Base-by-base conservation (phyloP, 371 early-diverging fungal genomes). In the Apophysomyces ossiformis region DNA sequence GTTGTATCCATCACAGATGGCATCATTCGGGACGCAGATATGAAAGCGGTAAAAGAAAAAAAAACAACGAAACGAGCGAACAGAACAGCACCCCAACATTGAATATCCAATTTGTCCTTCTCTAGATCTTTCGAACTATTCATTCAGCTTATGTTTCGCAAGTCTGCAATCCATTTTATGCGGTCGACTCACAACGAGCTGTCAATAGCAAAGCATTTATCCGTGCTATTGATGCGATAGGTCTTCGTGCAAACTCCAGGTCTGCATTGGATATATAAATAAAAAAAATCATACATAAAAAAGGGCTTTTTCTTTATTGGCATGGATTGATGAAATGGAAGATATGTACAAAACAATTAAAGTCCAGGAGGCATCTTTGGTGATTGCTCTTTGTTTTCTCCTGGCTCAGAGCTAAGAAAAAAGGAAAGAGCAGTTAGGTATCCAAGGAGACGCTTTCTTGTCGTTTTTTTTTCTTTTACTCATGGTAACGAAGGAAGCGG, bases 111-210 rank as follows among this genome's bases (percentile, higher is more conserved):
- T 26, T 26, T 26, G 21, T 44, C 44, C n/a, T 66, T 16, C 5
- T 21, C 8, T 74, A 93, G 92, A 73, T 95, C 9, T 94, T 94
- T 72, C 87, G 87, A 47, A 84, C 87, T 66, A 86, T 96, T 26
- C 96, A 95, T 71, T 68, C 82, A 12, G 93, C 92, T 0, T 95
- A 93, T 71, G 86, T 93, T 5, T 71, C 85, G 26, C 85, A 92
- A 60, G 87, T 90, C 5, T 89, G 91, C 60, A 94, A 95, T 72
- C 95, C 96, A 32, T 96, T 96, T 71, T 90, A 90, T 59, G 88
- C 88, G 26, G 64, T 83, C 8, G 87, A 88, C 64, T 81, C 84
- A 7, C 83, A 79, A 69, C 83, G 85, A 66, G 75, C 85, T 37
- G 80, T 88, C 65, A 69, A 72, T 47, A 85, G 86, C 67, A 85